Evolutionary conservation across 176 grass and related monocot species (phyloP).

Genomic region (Eremochloa ophiuroides): DNA sequence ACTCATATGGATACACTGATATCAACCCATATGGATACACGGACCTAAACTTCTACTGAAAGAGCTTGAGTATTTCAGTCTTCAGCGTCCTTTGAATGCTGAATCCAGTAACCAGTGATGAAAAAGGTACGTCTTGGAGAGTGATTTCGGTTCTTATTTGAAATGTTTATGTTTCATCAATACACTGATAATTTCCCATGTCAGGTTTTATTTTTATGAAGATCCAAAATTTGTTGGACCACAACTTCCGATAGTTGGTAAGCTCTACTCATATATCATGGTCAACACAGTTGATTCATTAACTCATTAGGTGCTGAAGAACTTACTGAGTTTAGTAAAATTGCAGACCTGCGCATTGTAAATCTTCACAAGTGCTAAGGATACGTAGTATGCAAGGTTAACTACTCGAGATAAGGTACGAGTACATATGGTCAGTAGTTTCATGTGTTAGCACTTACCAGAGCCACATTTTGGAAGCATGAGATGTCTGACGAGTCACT

Average conservation of each 20-base stretch:
- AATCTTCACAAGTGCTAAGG: not conserved
- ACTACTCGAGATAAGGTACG: not conserved
- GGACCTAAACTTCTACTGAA: conserved; percentile 89
- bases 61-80: not conserved
- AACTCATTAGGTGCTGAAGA: not conserved
- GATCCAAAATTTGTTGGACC: not conserved
- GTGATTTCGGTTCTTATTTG: not conserved
- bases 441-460: not conserved
- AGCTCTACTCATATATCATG: not conserved
- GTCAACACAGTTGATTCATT: not conserved
- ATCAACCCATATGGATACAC: conserved; percentile 66
- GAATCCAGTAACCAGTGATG: not conserved
- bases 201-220: conserved; percentile 17
- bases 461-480: not conserved
- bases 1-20: conserved; percentile 74
- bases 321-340: conserved; percentile 2
- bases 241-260: not conserved
- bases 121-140: not conserved
- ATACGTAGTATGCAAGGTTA: not conserved
- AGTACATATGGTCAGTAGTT: too few relatives aligned
- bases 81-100: not conserved
- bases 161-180: not conserved
- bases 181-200: conserved; percentile 3
- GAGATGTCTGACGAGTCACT: not conserved
- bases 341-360: not conserved